Base-by-base conservation (phyloP, 345 rosid genomes). In the Eucalyptus victrix region DNA sequence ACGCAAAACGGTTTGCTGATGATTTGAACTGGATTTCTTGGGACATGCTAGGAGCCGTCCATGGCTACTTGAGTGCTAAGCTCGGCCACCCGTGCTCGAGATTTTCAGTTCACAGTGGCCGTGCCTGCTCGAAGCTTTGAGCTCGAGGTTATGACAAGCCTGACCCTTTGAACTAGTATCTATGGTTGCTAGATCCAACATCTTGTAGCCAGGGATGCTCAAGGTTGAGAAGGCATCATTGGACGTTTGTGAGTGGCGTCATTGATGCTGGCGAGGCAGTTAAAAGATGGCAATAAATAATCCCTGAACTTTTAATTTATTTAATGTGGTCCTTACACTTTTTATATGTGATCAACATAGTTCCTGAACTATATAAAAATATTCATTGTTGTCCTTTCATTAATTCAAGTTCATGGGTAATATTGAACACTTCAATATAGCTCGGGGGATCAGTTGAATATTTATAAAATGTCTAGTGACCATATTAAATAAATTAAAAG, bases 371-470 rank as follows among this genome's bases (percentile, higher is more conserved):
- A 56, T 23, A 56, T 56, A 13, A 56, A 56, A 24, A 56, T 11
- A 56, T 24, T 9, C 13, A 24, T 23, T 56, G 0, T 24, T 4
- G 12, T 24, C 12, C 0, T 56, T 24, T 4, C 5, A 28, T 60
- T 60, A 60, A 60, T 60, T 28, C 32, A 12, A 60, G 1, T 60
- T 60, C 3, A 12, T 0, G 1, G 2, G 1, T 4, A 26, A 60
- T 11, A 60, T 12, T 12, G 15, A 60, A 60, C 4, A 12, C 4
- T 60, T 28, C 13, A 6, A 28, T 28, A 30, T 28, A 28, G 4
- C 7, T 62, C 3, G 6, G 6, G 0, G 15, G 0, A 28, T 8
- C 0, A 6, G 8, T 24, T 56, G 13, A 56, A 10, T 2, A 56
- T 24, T 2, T 56, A 60, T 5, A 11, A 28, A 12, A 62, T 28